Base-by-base conservation (phyloP, 306 rosid genomes). In the Begonia masoniana region DNA sequence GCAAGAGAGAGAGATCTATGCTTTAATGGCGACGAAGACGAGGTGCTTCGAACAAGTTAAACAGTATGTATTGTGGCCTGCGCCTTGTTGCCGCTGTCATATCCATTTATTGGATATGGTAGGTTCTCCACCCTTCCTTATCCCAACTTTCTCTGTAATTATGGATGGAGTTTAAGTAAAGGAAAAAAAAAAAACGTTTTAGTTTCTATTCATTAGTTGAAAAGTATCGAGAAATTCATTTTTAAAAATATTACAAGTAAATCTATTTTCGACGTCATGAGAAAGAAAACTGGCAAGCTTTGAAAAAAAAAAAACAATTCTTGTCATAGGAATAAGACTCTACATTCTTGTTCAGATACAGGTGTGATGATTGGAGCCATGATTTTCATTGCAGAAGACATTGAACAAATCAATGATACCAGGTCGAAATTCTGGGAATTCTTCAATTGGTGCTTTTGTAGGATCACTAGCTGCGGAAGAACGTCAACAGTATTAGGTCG, bases 351-450 rank as follows among this genome's bases (percentile, higher is more conserved):
- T 73, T 49, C 68, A 85, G 96, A 85, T 43, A 82, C 94, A 0
- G 97, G 95, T 15, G 97, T 91, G 2, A 91, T 91, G 97, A 82
- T 94, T 67, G 97, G 96, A 48, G 97, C 97, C 9, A 63, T 83
- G 82, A 39, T 85, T 54, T 91, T 83, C 75, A 91, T 91, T 35
- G 66, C 85, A 59, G 97, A 91, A 0, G 97, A 85, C 11, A 52
- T n/a, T 91, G 4, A 66, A n/a, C n/a, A 73, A 51, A 91, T 85
- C 67, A 75, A 24, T 10, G 97, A 91, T 12, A 56, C 6, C 79
- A 83, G 63, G 82, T 83, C n/a, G 82, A 72, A 60, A 65, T 85
- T 15, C 78, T 91, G 0, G 97, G 86, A 21, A 91, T 91, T 17
- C 58, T n/a, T 85, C 11, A 91, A 85, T 59, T 12, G 85, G 88